Base-by-base conservation (phyloP, 108 stramenopile species). In the Phaeodactylum tricornutum region DNA sequence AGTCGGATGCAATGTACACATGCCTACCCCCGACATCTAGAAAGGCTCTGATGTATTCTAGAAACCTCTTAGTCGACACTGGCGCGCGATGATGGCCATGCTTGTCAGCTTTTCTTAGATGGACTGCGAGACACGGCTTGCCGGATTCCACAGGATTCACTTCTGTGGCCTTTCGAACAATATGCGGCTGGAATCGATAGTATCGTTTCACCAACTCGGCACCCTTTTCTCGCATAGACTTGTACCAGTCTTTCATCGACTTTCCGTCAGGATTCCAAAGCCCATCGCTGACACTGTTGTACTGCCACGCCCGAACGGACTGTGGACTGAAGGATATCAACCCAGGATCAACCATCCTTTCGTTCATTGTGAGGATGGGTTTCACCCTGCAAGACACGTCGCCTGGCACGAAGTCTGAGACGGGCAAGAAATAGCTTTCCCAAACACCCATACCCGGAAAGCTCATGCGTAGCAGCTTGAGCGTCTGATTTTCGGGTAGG, bases 391-490 rank as follows among this genome's bases (percentile, higher is more conserved):
- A 72, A 26, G 60, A 66, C 7, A 15, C 17, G 40, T 54, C 51
- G 2, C 34, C 38, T 16, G 52, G 63, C 14, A 22, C 20, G 35
- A 63, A 67, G 16, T 40, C 53, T 6, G 9, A 22, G 21, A 64
- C 56, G 28, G 62, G 58, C 15, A 57, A 31, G 29, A 74, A 63
- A 29, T 74, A 74, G 46, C 31, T 53, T 3, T 52, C 20, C 72
- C 72, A 74, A 36, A 74, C 43, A 1, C 72, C 72, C 48, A 51
- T 53, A 41, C 65, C 65, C n/a, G n/a, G n/a, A n/a, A n/a, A n/a
- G n/a, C n/a, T n/a, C n/a, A n/a, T n/a, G 23, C 20, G 25, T 4
- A 62, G 47, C 4, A n/a, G 11, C 3, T 27, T 33, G 0, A 1
- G 15, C 0, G 11, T 20, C 5, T n/a, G 6, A 9, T 5, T 4